Evolutionary conservation across 257 asterid species (phyloP).

Genomic region (Plantago ovata): DNA sequence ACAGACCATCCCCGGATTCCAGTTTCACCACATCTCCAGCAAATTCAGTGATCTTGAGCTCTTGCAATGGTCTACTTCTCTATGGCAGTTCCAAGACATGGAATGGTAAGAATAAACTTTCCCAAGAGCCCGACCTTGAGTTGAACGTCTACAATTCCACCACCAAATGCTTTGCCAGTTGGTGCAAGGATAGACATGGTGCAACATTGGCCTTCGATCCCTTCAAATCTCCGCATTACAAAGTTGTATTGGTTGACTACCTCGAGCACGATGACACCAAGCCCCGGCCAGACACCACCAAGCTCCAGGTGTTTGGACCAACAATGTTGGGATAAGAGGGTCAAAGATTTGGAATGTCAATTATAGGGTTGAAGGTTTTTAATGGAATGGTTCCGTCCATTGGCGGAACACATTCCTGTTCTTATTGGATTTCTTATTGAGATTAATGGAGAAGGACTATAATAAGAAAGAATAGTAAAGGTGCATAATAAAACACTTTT

Average conservation of each 20-base stretch:
- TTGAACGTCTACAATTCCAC: conserved; percentile 25
- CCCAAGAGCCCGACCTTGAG: neutral
- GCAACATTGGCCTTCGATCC: conserved; percentile 5
- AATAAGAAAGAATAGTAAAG: no score
- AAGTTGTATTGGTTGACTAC: conserved; percentile 14
- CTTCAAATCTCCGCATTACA: conserved; percentile 19
- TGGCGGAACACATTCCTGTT: neutral
- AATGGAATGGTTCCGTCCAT: neutral
- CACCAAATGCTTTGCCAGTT: neutral
- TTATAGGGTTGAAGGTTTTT: conserved; percentile 8
- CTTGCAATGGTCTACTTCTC: conserved; percentile 26
- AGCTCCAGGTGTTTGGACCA: conserved; percentile 27
- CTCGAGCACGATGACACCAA: neutral
- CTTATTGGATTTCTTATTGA: no score
- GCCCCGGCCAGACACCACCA: conserved; percentile 1
- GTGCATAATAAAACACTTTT: no score
- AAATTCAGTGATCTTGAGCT: conserved; percentile 6
- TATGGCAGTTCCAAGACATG: neutral
- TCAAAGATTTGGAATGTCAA: neutral
- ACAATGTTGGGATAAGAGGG: conserved; percentile 1
- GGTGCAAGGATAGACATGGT: neutral
- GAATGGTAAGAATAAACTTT: no score
- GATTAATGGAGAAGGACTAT: no score
- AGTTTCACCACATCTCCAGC: neutral
- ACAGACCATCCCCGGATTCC: neutral